Evolutionary conservation across 1,139 yeast species (phyloP).

Genomic region (Diutina ranongensis): DNA sequence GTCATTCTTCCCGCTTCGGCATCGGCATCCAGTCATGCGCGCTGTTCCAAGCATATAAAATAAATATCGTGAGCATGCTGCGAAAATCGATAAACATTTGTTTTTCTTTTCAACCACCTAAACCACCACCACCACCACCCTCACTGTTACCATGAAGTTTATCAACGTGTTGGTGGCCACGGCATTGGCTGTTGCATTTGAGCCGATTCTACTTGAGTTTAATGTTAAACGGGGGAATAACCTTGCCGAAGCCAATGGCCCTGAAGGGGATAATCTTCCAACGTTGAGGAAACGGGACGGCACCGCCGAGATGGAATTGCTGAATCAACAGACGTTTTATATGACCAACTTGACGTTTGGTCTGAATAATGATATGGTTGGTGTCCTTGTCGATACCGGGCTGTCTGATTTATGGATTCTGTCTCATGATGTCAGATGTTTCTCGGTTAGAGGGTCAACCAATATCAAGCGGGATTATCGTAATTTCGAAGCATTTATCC

Average conservation of each 20-base stretch:
- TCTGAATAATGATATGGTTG: slow-evolving; percentile 38
- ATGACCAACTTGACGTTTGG: slow-evolving; percentile 23
- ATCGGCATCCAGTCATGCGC: no score
- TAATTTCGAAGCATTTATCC: not conserved
- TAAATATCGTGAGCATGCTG: no score
- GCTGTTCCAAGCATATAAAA: no score
- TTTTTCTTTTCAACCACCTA: not conserved
- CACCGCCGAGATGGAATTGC: not conserved
- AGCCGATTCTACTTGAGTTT: not conserved
- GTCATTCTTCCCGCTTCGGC: no score
- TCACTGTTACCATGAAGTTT: not conserved
- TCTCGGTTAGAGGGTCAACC: not conserved
- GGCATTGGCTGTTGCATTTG: not conserved
- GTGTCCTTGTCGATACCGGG: slow-evolving; percentile 54
- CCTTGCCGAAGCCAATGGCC: not conserved
- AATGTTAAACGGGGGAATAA: not conserved
- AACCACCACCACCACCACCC: not conserved
- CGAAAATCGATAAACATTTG: not conserved
- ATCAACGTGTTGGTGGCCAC: not conserved
- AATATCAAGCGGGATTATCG: not conserved
- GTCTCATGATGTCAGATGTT: not conserved
- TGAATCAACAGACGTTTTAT: not conserved
- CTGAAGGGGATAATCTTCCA: not conserved
- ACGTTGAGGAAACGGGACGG: not conserved
- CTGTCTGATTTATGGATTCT: slow-evolving; percentile 60